A percentile compares a stretch with the other conserved stretches of the same genome.
Conservation (phyloP, 2,329 filamentous ascomycete species). For the Trichophyton mentagrophytes region DNA sequence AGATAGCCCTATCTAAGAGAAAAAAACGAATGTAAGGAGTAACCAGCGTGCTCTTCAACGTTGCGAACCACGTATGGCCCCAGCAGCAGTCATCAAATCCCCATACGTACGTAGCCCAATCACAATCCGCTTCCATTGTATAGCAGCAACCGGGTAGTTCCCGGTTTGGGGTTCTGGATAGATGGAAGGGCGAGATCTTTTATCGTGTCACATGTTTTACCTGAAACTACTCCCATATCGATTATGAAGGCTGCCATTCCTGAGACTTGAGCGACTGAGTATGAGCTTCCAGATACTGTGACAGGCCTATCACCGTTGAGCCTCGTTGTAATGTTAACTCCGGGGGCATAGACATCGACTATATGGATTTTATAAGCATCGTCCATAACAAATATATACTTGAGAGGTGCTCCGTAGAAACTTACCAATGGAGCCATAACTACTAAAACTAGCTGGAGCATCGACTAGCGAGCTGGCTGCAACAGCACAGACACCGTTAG, state of each 20-base stretch:
- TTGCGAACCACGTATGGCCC: too few species aligned
- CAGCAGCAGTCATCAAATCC: too few species aligned
- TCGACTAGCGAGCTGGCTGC: constrained; percentile 27
- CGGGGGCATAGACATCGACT: constrained; percentile 47
- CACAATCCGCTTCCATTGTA: constrained; percentile 18
- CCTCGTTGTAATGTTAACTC: constrained; percentile 38
- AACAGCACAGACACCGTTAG: constrained; percentile 28
- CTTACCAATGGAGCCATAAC: constrained; percentile 28
- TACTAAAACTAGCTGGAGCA: constrained; percentile 28
- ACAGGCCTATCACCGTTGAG: constrained; percentile 35
- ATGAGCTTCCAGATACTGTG: constrained; percentile 26
- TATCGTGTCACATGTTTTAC: constrained; percentile 25
- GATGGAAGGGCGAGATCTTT: constrained; percentile 2
- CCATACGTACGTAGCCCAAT: not conserved
- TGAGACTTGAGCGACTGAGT: constrained; percentile 34
- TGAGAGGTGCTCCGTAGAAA: not conserved
- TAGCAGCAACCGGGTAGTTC: constrained; percentile 19
- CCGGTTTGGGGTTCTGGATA: constrained; percentile 13
- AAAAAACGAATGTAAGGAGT: too few species aligned
- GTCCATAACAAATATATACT: too few species aligned
- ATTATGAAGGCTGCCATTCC: constrained; percentile 43
- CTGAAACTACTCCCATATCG: constrained; percentile 34
- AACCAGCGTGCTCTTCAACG: too few species aligned
- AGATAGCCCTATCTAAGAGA: too few species aligned
- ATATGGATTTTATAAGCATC: too few species aligned